Percentiles rank a stretch among this genome's conserved stretches.
Evolutionary conservation across 2,329 filamentous ascomycete genomes (phyloP).

Genomic region (Malbranchea cinnamomea): DNA sequence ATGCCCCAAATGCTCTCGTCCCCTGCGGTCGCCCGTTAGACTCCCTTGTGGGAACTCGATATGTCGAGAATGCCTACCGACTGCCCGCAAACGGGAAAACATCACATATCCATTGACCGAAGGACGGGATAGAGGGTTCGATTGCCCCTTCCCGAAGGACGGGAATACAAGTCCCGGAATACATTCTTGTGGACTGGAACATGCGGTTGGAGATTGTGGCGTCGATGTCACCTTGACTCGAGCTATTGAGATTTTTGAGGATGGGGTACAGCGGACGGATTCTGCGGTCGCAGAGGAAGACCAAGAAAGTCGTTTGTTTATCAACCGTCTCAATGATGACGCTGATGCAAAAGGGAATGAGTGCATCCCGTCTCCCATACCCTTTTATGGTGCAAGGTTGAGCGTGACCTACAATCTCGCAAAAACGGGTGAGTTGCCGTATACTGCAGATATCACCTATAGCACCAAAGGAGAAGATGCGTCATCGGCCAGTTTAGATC

Average conservation of each 20-base stretch:
- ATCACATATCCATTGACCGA: constrained; percentile 64
- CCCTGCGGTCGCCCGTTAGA: constrained; percentile 53
- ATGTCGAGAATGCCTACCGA: constrained; percentile 61
- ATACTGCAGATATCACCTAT: constrained; percentile 40
- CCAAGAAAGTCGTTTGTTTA: constrained; percentile 18
- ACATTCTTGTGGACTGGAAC: constrained; percentile 48
- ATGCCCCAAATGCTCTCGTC: constrained; percentile 57
- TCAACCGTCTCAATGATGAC: too few species aligned
- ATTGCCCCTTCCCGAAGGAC: constrained; percentile 47
- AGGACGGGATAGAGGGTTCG: constrained; percentile 52
- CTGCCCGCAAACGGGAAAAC: constrained; percentile 46
- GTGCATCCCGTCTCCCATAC: too few species aligned
- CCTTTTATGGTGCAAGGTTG: too few species aligned
- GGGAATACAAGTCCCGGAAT: constrained; percentile 10
- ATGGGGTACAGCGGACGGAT: constrained; percentile 16
- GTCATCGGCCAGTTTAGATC: constrained; percentile 26
- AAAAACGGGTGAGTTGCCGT: constrained; percentile 17
- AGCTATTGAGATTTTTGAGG: constrained; percentile 45
- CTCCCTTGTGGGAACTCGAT: constrained; percentile 70
- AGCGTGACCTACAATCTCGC: too few species aligned
- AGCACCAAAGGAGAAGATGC: too few species aligned
- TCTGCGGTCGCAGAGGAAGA: constrained; percentile 21
- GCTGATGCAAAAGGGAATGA: too few species aligned
- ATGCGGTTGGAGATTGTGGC: constrained; percentile 62
- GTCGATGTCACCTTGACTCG: constrained; percentile 64